Evolutionary conservation across 805 yeast genomes (phyloP), one percentile per base, ranked within the genome.

Genomic region (Spathaspora sp.): DNA sequence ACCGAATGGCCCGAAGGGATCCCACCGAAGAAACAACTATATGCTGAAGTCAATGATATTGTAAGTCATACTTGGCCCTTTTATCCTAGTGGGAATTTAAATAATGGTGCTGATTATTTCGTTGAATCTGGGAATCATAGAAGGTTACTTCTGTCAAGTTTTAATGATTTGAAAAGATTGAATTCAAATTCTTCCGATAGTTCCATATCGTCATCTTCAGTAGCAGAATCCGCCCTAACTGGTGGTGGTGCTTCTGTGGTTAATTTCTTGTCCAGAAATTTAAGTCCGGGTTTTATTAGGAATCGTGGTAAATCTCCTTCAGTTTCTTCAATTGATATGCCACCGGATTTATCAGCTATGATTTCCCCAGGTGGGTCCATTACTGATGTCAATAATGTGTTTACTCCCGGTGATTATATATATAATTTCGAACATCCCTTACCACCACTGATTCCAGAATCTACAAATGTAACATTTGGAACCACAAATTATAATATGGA

Each of bases 1-100:
- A 92, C 97, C 0, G 97, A 92, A 54, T 92, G 97, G 97, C 97
- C 97, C 2, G 97, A 94, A 62, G 99, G 99, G 2, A 92, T 93
- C 17, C 98, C 98, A 0, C 97, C 97, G 0, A 89, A 87, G 63
- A 83, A 84, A 57, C 73, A 75, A 16, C 87, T 83, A 12, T 84
- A 80, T 54, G 66, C 68, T 32, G 99, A 94, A 58, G 66, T 78
- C 19, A 80, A 79, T 55, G 87, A 81, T 49, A 64, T 92, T 20
- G 78, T 89, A 28, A 78, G 81, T 48, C 97, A 93, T 64, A 83
- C 87, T 5, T 94, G 99, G 99, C 94, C 96, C 0, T 90, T 94
- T 64, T 45, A n/a, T 16, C 14, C n/a, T 4, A 23, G 29, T 14
- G 16, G 8, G 93, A 82, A 50, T 3, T 29, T 47, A 11, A 66